Conservation (phyloP, 495 filamentous ascomycete genomes). For the Aspergillus baeticus region DNA sequence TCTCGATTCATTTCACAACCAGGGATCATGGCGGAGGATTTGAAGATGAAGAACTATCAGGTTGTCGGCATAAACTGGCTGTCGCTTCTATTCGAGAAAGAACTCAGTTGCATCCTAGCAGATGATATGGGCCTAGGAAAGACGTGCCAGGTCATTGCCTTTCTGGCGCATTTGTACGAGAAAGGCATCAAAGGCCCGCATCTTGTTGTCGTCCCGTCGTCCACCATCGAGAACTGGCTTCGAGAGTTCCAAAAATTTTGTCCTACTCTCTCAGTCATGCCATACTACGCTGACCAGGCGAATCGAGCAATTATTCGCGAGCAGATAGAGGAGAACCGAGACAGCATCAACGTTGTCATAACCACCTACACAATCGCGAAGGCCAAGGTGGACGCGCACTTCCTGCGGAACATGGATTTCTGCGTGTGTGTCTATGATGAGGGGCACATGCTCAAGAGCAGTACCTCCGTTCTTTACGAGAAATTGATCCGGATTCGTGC, state of each 20-base stretch:
- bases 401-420: slow-evolving; percentile 62
- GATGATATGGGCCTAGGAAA: slow-evolving; percentile 99
- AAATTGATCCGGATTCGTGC: slow-evolving; percentile 76
- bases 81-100: slow-evolving; percentile 70
- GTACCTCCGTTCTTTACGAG: slow-evolving; percentile 74
- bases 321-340: slow-evolving; percentile 58
- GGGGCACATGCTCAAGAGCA: slow-evolving; percentile 88
- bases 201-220: slow-evolving; percentile 85
- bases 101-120: slow-evolving; percentile 83
- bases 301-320: slow-evolving; percentile 66
- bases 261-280: slow-evolving; percentile 66
- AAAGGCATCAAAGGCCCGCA: slow-evolving; percentile 71
- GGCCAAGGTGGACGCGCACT: slow-evolving; percentile 63
- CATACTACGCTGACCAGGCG: slow-evolving; percentile 73
- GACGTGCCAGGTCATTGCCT: slow-evolving; percentile 93
- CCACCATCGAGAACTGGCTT: slow-evolving; percentile 93
- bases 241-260: slow-evolving; percentile 88
- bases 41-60: slow-evolving; percentile 87
- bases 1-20: slow-evolving; percentile 66
- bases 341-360: slow-evolving; percentile 77
- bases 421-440: slow-evolving; percentile 85
- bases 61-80: slow-evolving; percentile 95
- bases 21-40: slow-evolving; percentile 63
- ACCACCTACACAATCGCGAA: slow-evolving; percentile 84
- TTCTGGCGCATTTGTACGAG: slow-evolving; percentile 79